A percentile compares a stretch with the other conserved stretches of the same genome.
phyloP scores from a whole-genome alignment of 2,329 filamentous ascomycete species.

The Dothiorella sarmentorum region DNA sequence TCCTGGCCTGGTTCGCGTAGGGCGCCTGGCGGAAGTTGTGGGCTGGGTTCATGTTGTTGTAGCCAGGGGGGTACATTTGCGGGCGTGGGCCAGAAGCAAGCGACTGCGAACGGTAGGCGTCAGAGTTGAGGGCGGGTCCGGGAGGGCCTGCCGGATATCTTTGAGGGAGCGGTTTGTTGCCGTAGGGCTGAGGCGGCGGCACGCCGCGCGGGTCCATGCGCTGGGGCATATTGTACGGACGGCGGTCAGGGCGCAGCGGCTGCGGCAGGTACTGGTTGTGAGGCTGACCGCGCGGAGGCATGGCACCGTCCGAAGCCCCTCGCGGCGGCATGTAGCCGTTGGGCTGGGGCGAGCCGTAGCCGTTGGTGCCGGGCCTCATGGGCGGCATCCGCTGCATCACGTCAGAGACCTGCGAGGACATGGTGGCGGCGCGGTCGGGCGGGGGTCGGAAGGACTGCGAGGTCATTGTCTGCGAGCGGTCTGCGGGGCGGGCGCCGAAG shows the following conservation, averaged over 20 bases:
- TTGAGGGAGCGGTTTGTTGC: conserved; percentile 54
- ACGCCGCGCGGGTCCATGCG: conserved; percentile 61
- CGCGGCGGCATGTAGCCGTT: conserved; percentile 26
- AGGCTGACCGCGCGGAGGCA: conserved; percentile 35
- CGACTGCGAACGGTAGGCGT: conserved; percentile 89
- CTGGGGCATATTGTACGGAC: conserved; percentile 69
- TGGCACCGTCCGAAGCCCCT: conserved; percentile 33
- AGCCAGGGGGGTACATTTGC: conserved; percentile 50
- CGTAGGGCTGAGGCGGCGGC: conserved; percentile 47
- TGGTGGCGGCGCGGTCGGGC: conserved; percentile 72
- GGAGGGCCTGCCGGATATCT: conserved; percentile 49
- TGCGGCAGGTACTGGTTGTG: conserved; percentile 59
- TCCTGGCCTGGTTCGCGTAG: conserved; percentile 68
- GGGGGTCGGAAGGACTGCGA: conserved; percentile 64
- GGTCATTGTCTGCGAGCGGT: conserved; percentile 93
- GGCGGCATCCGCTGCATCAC: conserved; percentile 64
- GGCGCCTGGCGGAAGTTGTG: conserved; percentile 76
- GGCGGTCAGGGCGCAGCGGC: conserved; percentile 60
- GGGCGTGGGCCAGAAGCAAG: conserved; percentile 74
- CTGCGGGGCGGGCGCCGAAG: conserved; percentile 82
- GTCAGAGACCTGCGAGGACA: conserved; percentile 44
- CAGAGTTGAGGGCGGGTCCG: conserved; percentile 71
- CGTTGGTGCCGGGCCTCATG: conserved; percentile 50
- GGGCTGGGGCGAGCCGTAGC: conserved; percentile 36
- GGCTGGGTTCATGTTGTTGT: conserved; percentile 57